Evolutionary conservation across 2,329 filamentous ascomycete species (phyloP).

Genomic region (Cordyceps farinosa): DNA sequence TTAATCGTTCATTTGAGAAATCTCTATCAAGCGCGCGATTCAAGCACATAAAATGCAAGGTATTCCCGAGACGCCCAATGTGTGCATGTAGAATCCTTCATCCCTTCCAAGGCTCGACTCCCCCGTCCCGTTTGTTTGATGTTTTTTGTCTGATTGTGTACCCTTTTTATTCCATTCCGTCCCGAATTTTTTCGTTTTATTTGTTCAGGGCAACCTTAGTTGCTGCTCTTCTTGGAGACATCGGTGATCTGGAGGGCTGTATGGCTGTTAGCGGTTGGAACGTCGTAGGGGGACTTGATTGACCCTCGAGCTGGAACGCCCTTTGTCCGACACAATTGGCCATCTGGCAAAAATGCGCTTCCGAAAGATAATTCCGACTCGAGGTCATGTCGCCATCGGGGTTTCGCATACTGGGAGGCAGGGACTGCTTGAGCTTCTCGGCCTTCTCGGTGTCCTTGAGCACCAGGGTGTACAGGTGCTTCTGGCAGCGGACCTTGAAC

Average conservation of each 20-base stretch:
- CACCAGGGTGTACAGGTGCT: constrained; percentile 95
- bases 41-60: constrained; percentile 48
- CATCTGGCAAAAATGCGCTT: background rate
- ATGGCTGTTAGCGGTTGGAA: constrained; percentile 14
- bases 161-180: constrained; percentile 11
- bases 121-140: constrained; percentile 14
- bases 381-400: background rate
- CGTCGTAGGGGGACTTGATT: constrained; percentile 14
- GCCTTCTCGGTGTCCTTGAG: constrained; percentile 99
- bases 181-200: constrained; percentile 22
- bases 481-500: constrained; percentile 99
- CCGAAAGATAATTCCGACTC: background rate
- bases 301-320: background rate
- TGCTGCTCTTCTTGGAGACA: constrained; percentile 49
- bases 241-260: constrained; percentile 52
- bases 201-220: constrained; percentile 29
- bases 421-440: constrained; percentile 99
- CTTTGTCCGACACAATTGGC: background rate
- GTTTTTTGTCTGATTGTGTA: background rate
- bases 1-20: constrained; percentile 25
- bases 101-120: constrained; percentile 22
- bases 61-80: constrained; percentile 54
- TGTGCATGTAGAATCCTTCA: constrained; percentile 38
- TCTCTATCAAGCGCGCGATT: constrained; percentile 36
- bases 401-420: constrained; percentile 81